Base-by-base conservation (phyloP, 768 basidiomycete species). In the Coprinopsis marcescibilis region DNA sequence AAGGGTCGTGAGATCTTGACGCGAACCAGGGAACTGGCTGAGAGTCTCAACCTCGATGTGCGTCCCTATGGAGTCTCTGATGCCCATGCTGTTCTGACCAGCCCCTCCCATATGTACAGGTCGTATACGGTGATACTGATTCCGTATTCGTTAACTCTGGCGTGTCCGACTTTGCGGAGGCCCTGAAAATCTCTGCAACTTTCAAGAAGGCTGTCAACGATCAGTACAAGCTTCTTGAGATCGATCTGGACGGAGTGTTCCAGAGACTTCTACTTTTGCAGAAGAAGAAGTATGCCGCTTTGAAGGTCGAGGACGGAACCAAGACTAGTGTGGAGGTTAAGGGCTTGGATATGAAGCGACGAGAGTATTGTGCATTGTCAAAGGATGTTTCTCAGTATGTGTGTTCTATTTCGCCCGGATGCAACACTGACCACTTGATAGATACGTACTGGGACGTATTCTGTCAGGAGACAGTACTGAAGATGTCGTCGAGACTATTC, bases 251-350 rank as follows among this genome's bases (percentile, higher is more conserved):
- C 57, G 82, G 87, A 2, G 78, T 98, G 27, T 99, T 99, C 71
- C 82, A 95, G 58, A 81, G 96, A 0, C 73, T 99, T 33, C 67
- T 99, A 1, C 76, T 99, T 10, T 68, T 99, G 45, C 95, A 98
- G 60, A 99, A 99, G 77, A 99, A 99, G 74, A 98, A 99, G 66
- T 99, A 99, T 55, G 96, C 96, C 0, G 96, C 96, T 0, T 73
- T 97, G 62, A 97, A 96, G 67, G 81, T 97, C 33, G 90, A 93
- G 56, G 89, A 92, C 52, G 82, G 82, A 21, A 75, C 77, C 0
- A 75, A 78, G 47, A 85, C 88, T 0, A 80, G 78, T 12, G 88
- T 80, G 1, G 96, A 99, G 59, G 72, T 99, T 63, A 99, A 99
- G 59, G 96, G 96, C 65, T 70, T 99, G 19, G 96, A 99, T 66